Evolutionary conservation across 306 rosid genomes (phyloP).

Genomic region (Parietaria judaica): DNA sequence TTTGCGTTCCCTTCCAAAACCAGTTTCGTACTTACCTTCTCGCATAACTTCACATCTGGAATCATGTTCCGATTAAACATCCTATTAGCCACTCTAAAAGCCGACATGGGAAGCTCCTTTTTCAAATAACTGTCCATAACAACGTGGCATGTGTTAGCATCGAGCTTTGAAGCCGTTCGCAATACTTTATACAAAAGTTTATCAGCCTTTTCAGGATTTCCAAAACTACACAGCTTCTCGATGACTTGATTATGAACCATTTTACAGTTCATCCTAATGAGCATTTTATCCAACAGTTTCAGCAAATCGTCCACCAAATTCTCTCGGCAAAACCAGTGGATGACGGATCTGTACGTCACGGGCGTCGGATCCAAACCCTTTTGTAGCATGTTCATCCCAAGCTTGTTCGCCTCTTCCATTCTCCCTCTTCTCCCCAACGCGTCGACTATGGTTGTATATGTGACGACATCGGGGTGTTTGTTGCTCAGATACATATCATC

Average conservation of each 20-base stretch:
- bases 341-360: constrained; percentile 66
- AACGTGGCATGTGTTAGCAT: constrained; percentile 70
- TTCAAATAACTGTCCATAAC: constrained; percentile 60
- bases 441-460: constrained; percentile 65
- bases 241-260: constrained; percentile 68
- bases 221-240: constrained; percentile 74
- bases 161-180: constrained; percentile 79
- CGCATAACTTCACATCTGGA: constrained; percentile 76
- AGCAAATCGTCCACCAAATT: constrained; percentile 58
- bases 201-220: constrained; percentile 69
- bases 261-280: constrained; percentile 38
- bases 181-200: constrained; percentile 62
- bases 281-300: constrained; percentile 64
- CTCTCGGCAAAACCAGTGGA: constrained; percentile 62
- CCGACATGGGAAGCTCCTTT: constrained; percentile 55
- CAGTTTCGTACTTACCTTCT: constrained; percentile 57
- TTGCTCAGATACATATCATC: constrained; percentile 83
- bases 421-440: constrained; percentile 70
- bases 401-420: constrained; percentile 59
- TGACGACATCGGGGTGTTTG: constrained; percentile 76
- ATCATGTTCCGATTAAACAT: constrained; percentile 78
- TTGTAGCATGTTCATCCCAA: constrained; percentile 52
- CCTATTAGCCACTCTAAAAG: constrained; percentile 70
- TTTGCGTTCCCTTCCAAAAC: constrained; percentile 44
- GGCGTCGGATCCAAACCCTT: constrained; percentile 78